phyloP scores from a whole-genome alignment of 257 asterid genomes.

The Lycium ferocissimum region DNA sequence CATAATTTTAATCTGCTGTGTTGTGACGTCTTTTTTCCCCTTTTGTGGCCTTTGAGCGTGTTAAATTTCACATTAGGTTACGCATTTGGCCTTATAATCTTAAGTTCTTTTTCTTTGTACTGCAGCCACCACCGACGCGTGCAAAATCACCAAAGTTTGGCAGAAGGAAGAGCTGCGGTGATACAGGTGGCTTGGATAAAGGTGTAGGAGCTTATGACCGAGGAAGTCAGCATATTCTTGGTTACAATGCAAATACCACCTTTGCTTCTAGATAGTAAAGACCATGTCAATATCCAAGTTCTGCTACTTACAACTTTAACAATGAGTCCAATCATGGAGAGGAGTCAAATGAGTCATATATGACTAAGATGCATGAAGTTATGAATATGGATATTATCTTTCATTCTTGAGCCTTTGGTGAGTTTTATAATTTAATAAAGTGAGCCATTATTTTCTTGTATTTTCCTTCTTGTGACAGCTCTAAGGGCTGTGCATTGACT shows the following conservation, averaged over 20 bases:
- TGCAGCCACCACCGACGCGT: conserved; percentile 76
- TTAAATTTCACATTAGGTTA: not conserved
- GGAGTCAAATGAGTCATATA: conserved; percentile 42
- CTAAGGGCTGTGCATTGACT: not conserved
- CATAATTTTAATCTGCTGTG: not conserved
- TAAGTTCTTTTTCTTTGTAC: not conserved
- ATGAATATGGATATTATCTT: conserved; percentile 38
- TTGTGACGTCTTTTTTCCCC: not conserved
- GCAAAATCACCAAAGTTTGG: conserved; percentile 86
- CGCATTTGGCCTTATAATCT: not conserved
- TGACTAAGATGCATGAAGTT: conserved; percentile 47
- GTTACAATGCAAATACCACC: conserved; percentile 43
- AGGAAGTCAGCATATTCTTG: conserved; percentile 45
- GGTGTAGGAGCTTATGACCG: conserved; percentile 34
- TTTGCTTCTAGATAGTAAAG: conserved; percentile 42
- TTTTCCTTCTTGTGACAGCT: conserved; percentile 30
- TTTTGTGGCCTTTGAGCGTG: not conserved
- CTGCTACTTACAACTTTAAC: conserved; percentile 39
- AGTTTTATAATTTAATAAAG: conserved; percentile 42
- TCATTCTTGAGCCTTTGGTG: conserved; percentile 46
- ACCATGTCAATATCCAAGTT: conserved; percentile 33
- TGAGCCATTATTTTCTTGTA: conserved; percentile 28
- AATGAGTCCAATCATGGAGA: conserved; percentile 39
- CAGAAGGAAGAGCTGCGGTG: conserved; percentile 62
- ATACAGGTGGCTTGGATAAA: conserved; percentile 44